Base-by-base conservation (phyloP, 305 asterid species). In the Fraxinus latifolia region DNA sequence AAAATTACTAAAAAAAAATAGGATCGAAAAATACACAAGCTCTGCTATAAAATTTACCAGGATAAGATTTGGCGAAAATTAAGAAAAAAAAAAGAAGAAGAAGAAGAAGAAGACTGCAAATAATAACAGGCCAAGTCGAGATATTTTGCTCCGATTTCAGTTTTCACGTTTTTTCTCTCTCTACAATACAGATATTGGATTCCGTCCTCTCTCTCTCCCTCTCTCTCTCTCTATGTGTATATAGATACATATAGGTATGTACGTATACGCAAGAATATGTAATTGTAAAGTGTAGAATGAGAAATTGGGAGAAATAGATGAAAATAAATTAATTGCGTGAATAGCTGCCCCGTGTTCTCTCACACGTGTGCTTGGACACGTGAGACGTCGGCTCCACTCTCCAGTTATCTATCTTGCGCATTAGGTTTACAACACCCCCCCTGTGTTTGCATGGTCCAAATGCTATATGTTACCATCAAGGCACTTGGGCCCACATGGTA, bases 151-250 rank as follows among this genome's bases (percentile, higher is more conserved):
- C 75, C 39, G 75, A 31, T 68, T 68, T 31, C 75, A 68, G 75
- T 19, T 68, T 68, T 68, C 75, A 29, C 75, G 39, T 68, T 12
- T 12, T 68, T 2, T 68, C 36, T 68, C 75, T 68, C 21, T 68
- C 39, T 68, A 68, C 74, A 4, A 68, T 68, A 68, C 74, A 68
- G 74, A 68, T 68, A 68, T 68, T 31, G 74, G 74, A 68, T 68
- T 68, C 74, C 74, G 74, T 68, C 74, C 8, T n/a, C 25, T n/a
- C 21, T 1, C 25, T 4, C 1, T 7, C 12, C 6, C 27, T 17
- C 23, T 1, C 65, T 4, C 1, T 58, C 65, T 53, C 67, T 47
- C 19, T 47, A 0, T 47, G 58, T 47, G 5, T n/a, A 23, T 55
- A 77, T 9, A 55, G 29, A 58, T 58, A 58, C 68, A 58, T 58